These are phyloP conservation scores for Populus hybrid DNA, from an alignment of 441 rosid genomes.

Conservation along the genomic window DNA sequence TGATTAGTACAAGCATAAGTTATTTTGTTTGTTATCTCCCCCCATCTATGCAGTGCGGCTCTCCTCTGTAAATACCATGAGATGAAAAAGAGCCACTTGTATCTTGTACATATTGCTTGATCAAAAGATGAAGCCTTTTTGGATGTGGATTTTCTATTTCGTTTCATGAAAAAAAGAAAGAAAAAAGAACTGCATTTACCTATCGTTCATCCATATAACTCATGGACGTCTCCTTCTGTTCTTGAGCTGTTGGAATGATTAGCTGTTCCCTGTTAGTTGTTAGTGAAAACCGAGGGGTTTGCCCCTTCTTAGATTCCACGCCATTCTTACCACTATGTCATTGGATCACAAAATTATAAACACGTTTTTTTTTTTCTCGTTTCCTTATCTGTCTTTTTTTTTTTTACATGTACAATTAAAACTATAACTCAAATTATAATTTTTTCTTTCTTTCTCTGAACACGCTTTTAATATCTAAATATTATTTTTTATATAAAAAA, in stretches of 20 bases:
- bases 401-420: too few relatives aligned
- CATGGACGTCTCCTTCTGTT: not conserved
- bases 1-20: not conserved
- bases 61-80: slow-evolving; percentile 22
- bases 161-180: not conserved
- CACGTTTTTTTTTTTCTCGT: too few relatives aligned
- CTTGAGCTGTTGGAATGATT: not conserved
- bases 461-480: too few relatives aligned
- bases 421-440: too few relatives aligned
- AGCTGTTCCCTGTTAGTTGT: too few relatives aligned
- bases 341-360: too few relatives aligned
- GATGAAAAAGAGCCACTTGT: slow-evolving; percentile 5
- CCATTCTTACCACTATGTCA: too few relatives aligned
- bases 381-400: too few relatives aligned
- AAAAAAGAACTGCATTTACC: not conserved
- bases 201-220: not conserved
- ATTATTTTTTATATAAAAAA: too few relatives aligned
- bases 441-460: too few relatives aligned
- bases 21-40: not conserved
- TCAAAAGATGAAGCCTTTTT: not conserved
- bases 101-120: slow-evolving; percentile 20
- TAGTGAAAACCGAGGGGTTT: too few relatives aligned
- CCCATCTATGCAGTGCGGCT: not conserved
- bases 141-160: not conserved
- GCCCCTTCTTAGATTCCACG: too few relatives aligned